Evolutionary conservation across 192 early-diverging fungal species (phyloP).

Genomic region (Dispira parvispora): DNA sequence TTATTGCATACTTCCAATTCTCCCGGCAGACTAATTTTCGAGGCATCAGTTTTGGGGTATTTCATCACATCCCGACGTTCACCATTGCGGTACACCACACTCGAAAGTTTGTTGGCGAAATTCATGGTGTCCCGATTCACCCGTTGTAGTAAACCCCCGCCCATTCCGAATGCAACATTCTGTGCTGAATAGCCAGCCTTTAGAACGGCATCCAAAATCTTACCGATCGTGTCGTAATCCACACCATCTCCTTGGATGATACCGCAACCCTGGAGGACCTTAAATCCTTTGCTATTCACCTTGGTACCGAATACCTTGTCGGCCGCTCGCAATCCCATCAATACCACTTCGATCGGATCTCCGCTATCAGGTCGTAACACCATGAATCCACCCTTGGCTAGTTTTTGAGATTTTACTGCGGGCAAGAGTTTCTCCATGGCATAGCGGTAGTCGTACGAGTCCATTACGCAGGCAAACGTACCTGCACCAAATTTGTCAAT

Average conservation of each 20-base stretch:
- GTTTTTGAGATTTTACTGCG: conserved; percentile 40
- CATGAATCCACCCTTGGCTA: conserved; percentile 59
- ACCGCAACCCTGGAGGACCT: conserved; percentile 42
- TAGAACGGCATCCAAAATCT: conserved; percentile 38
- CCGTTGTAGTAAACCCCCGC: conserved; percentile 69
- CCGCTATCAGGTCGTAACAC: conserved; percentile 77
- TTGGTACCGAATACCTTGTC: conserved; percentile 54
- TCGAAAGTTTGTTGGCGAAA: conserved; percentile 68
- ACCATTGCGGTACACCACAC: conserved; percentile 51
- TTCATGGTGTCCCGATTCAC: conserved; percentile 74
- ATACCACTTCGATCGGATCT: conserved; percentile 56
- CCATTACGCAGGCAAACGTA: conserved; percentile 78
- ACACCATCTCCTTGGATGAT: conserved; percentile 84
- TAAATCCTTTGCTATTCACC: conserved; percentile 62
- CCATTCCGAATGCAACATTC: conserved; percentile 74
- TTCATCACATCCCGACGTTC: conserved; percentile 66
- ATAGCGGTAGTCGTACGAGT: conserved; percentile 68
- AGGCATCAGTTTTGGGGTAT: conserved; percentile 50
- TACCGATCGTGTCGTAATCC: conserved; percentile 26
- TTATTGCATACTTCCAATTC: conserved; percentile 18
- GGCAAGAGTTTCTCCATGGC: conserved; percentile 64
- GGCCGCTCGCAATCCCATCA: conserved; percentile 49
- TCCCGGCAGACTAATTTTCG: conserved; percentile 66
- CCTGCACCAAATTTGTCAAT: conserved; percentile 53
- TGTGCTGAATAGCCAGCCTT: conserved; percentile 50